Evolutionary conservation across 2,329 filamentous ascomycete genomes (phyloP).

Genomic region (Cladosporium sp.): DNA sequence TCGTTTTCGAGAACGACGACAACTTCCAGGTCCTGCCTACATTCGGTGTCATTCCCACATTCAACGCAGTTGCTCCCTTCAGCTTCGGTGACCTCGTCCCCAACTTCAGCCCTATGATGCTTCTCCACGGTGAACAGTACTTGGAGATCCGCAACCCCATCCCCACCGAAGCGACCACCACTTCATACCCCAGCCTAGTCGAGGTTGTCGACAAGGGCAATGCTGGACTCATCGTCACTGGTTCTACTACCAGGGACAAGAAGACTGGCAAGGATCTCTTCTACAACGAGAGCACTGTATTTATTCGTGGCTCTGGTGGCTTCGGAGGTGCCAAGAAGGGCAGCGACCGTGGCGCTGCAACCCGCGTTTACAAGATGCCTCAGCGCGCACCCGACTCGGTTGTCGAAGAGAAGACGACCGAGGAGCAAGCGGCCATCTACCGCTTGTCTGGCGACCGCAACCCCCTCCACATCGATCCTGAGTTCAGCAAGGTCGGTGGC

Average conservation of each 20-base stretch:
- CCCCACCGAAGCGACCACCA: slow-evolving; percentile 75
- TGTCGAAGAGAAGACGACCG: slow-evolving; percentile 79
- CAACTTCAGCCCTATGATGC: slow-evolving; percentile 98
- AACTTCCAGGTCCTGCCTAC: slow-evolving; percentile 92
- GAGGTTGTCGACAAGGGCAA: slow-evolving; percentile 96
- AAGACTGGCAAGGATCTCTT: slow-evolving; percentile 86
- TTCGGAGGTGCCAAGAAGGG: slow-evolving; percentile 84
- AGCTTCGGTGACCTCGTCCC: slow-evolving; percentile 79
- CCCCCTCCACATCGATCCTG: slow-evolving; percentile 92
- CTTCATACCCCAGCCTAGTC: slow-evolving; percentile 76
- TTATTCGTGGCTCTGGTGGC: slow-evolving; percentile 86
- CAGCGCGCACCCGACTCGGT: slow-evolving; percentile 75
- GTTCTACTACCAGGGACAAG: slow-evolving; percentile 80
- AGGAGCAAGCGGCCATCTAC: slow-evolving; percentile 92
- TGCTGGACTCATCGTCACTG: slow-evolving; percentile 78
- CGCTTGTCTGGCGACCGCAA: slow-evolving; percentile 92
- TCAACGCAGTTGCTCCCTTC: slow-evolving; percentile 80
- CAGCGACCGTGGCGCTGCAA: slow-evolving; percentile 74
- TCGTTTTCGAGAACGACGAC: slow-evolving; percentile 87
- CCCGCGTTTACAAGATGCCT: slow-evolving; percentile 76
- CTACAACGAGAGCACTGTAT: slow-evolving; percentile 94
- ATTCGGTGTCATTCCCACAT: slow-evolving; percentile 95
- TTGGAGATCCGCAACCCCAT: slow-evolving; percentile 92
- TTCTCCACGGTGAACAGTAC: slow-evolving; percentile 97
- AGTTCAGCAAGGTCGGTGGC: slow-evolving; percentile 90